Evolutionary conservation across 2,329 filamentous ascomycete species (phyloP), one percentile per base, ranked within the genome.

Genomic region (Fusarium anthophilum): DNA sequence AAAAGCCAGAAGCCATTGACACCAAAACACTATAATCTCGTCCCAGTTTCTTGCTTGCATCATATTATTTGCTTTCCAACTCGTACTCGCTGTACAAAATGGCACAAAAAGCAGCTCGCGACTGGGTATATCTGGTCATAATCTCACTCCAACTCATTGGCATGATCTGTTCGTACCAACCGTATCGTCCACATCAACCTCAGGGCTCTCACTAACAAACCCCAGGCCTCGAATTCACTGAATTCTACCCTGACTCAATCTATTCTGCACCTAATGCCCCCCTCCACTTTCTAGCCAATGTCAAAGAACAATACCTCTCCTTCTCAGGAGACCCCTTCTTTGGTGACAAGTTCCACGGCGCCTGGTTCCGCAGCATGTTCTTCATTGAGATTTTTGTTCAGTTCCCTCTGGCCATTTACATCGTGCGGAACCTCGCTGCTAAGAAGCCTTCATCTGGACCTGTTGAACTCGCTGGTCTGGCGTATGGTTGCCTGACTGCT

Each of bases 321-420:
- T 81, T 81, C 17, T 87, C 86, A 74, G 87, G 87, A 64, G 89
- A 91, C 79, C 88, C 87, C 13, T 87, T 88, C 81, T 86, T 88
- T 78, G 79, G 81, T 44, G 78, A 82, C 41, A 76, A 81, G 38
- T 77, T 77, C 18, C 78, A 82, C 55, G 82, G 83, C 18, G 82
- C 83, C 66, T 91, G 88, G 87, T 88, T 90, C 81, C 80, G 82
- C 17, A 79, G 86, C 56, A 87, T 88, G 75, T 81, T 88, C 56
- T 83, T 83, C 74, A 73, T 90, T 56, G 89, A 91, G 82, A 78
- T 85, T 2, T 62, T 84, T 50, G 84, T 87, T 66, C 84, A 89
- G 75, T 81, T 90, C 9, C 89, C 89, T 5, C 83, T 87, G 3
- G 84, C 84, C 10, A 66, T 83, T 12, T 90, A 87, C 79, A 84